Evolutionary conservation across 2,329 filamentous ascomycete genomes (phyloP).

Genomic region (Trichoderma sp.): DNA sequence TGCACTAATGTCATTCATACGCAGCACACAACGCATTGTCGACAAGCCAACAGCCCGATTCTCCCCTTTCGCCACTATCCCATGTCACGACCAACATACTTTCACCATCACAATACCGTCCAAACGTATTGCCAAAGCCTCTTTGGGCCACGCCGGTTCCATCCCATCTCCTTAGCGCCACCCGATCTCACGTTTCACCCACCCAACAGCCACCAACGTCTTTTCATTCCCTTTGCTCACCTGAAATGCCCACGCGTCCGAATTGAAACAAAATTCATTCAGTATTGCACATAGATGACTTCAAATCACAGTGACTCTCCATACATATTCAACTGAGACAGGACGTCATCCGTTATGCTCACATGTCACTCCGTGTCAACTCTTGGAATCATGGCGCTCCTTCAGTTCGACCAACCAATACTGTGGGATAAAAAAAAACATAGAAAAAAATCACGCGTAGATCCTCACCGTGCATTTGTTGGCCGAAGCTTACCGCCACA

Average conservation of each 20-base stretch:
- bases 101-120: not conserved
- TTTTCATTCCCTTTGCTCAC: not conserved
- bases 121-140: not conserved
- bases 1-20: not conserved
- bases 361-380: not conserved
- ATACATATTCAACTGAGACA: not conserved
- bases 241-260: not conserved
- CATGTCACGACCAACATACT: not conserved
- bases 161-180: not conserved
- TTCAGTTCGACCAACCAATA: not conserved
- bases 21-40: not conserved
- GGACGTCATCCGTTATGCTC: not conserved
- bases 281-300: not conserved
- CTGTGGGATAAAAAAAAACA: not conserved
- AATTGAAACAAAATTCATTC: not conserved
- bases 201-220: not conserved
- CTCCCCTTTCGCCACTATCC: not conserved
- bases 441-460: not conserved
- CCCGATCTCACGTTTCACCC: not conserved
- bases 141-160: not conserved
- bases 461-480: not conserved
- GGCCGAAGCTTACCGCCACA: not conserved
- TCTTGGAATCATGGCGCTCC: not conserved
- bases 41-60: not conserved
- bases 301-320: not conserved